phyloP scores from a whole-genome alignment of 2,329 filamentous ascomycete species.

The Colletotrichum filicis region DNA sequence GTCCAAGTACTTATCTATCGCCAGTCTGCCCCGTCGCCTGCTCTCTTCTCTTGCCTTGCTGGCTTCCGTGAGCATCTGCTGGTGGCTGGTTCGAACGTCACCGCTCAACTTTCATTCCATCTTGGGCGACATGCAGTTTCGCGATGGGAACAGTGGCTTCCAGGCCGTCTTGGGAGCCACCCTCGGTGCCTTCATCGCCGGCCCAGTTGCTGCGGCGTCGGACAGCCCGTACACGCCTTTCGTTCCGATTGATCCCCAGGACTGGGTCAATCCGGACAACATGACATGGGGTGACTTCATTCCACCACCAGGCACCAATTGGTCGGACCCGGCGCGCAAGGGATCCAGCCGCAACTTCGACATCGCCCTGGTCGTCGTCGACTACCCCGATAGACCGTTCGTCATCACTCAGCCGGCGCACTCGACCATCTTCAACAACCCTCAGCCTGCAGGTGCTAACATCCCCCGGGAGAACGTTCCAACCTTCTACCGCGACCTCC shows the following conservation, averaged over 20 bases:
- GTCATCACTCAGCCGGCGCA: constrained; percentile 56
- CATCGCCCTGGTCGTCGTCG: constrained; percentile 63
- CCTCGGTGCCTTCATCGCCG: constrained; percentile 15
- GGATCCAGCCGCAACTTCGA: constrained; percentile 64
- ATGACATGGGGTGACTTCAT: constrained; percentile 64
- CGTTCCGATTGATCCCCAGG: constrained; percentile 60
- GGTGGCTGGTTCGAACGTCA: not conserved
- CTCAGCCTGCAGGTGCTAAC: constrained; percentile 52
- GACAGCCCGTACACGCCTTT: constrained; percentile 52
- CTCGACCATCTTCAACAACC: constrained; percentile 62
- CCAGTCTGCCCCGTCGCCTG: not conserved
- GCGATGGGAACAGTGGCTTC: constrained; percentile 10
- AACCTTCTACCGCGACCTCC: constrained; percentile 59
- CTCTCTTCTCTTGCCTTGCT: not conserved
- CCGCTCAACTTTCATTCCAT: not conserved
- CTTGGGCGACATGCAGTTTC: constrained; percentile 14
- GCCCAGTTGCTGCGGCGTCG: not conserved
- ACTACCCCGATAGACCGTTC: constrained; percentile 62
- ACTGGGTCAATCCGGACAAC: constrained; percentile 63
- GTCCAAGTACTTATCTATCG: constrained; percentile 3
- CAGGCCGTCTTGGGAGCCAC: constrained; percentile 22
- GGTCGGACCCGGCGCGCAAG: constrained; percentile 55
- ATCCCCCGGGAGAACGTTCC: constrained; percentile 56
- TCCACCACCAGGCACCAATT: constrained; percentile 57
- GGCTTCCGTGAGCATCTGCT: constrained; percentile 4